phyloP scores from a whole-genome alignment of 2,329 filamentous ascomycete genomes.

The Penicillium sp. region DNA sequence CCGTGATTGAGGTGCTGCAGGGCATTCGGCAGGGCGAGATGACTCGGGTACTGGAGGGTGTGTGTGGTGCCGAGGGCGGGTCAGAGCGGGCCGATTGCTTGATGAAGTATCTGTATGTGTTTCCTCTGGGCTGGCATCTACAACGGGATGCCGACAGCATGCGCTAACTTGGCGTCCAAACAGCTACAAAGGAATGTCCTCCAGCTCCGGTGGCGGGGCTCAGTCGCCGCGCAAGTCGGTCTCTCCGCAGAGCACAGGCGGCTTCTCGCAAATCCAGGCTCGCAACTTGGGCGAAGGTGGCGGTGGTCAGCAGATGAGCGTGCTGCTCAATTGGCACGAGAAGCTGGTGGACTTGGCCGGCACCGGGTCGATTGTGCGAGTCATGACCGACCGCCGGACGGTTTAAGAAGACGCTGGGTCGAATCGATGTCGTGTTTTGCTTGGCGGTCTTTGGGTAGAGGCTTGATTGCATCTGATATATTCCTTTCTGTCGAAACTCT shows the following conservation, averaged over 20 bases:
- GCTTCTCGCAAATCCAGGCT: constrained; percentile 76
- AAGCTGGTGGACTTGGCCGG: constrained; percentile 95
- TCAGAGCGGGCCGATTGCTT: constrained; percentile 84
- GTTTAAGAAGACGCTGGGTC: constrained; percentile 53
- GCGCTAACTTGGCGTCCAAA: constrained; percentile 13
- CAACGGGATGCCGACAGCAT: too few species aligned
- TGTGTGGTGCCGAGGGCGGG: constrained; percentile 75
- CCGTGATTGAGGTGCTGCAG: constrained; percentile 88
- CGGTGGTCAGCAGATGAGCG: constrained; percentile 88
- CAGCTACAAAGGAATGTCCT: constrained; percentile 87
- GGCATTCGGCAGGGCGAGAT: constrained; percentile 96
- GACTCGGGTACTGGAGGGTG: constrained; percentile 77
- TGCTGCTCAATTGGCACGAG: constrained; percentile 96
- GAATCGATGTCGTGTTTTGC: constrained; percentile 12
- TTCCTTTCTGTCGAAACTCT: constrained; percentile 13
- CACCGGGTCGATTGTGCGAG: constrained; percentile 84
- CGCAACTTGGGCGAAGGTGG: constrained; percentile 61
- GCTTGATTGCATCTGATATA: constrained; percentile 22
- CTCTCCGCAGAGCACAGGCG: constrained; percentile 76
- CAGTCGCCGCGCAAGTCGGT: constrained; percentile 52
- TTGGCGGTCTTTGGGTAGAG: constrained; percentile 21
- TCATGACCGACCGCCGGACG: constrained; percentile 94
- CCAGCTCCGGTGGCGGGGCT: constrained; percentile 38
- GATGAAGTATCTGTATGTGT: constrained; percentile 91
- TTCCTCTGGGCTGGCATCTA: neutral